Percentiles rank a stretch among this genome's conserved stretches.
These are phyloP conservation scores for Glaciozyma antarctica DNA, from an alignment of 768 basidiomycete species.

Conservation along the genomic window DNA sequence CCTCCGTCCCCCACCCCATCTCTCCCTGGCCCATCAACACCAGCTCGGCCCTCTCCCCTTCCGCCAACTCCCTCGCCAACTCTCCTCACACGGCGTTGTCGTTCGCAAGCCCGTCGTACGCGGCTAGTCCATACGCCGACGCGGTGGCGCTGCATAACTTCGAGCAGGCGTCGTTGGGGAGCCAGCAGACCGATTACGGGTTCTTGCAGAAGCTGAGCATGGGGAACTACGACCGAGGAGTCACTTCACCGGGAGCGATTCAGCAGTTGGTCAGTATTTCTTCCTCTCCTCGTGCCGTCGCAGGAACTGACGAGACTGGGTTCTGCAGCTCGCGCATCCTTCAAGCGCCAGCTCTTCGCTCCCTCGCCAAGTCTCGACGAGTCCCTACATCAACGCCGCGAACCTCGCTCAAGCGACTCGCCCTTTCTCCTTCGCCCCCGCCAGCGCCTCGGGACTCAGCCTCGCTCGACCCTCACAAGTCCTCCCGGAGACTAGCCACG, in stretches of 20 bases:
- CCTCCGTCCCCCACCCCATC: background rate
- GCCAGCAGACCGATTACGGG: too few relatives aligned
- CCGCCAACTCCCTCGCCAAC: background rate
- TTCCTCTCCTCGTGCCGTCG: background rate
- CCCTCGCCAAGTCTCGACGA: background rate
- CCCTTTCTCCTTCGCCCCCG: constrained; percentile 16
- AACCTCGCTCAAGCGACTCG: constrained; percentile 12
- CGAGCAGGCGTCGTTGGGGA: too few relatives aligned
- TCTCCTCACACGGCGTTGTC: background rate
- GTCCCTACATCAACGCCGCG: constrained; percentile 25
- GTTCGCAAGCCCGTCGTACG: background rate
- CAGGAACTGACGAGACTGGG: background rate
- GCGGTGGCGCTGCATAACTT: too few relatives aligned
- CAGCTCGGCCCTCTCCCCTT: background rate
- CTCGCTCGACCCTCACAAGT: constrained; percentile 12
- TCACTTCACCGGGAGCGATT: background rate
- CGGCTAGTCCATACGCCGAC: too few relatives aligned
- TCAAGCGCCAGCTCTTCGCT: background rate
- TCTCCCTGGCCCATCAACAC: background rate
- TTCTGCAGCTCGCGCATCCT: background rate
- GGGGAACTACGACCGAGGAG: background rate
- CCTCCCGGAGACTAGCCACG: background rate
- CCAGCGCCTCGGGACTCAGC: constrained; percentile 21
- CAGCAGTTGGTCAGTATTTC: background rate
- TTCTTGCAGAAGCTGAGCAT: too few relatives aligned